These are phyloP conservation scores for Byssochlamys sp. DNA, from an alignment of 2,329 filamentous ascomycete species.

Conservation along the genomic window DNA sequence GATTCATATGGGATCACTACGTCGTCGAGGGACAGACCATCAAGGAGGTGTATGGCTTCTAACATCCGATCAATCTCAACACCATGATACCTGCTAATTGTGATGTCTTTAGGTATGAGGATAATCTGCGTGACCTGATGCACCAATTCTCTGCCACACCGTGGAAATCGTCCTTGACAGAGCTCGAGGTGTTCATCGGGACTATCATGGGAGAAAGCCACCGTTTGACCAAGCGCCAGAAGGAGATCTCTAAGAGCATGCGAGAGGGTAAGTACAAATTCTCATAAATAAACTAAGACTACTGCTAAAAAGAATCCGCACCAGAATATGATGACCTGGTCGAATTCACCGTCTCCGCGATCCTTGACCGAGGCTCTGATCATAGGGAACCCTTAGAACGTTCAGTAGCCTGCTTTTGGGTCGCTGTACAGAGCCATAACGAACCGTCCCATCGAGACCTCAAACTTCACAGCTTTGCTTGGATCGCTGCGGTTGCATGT, in stretches of 20 bases:
- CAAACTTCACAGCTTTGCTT: conserved; percentile 14
- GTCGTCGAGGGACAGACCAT: conserved; percentile 7
- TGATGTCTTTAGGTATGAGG: conserved; percentile 41
- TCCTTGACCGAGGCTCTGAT: conserved; percentile 11
- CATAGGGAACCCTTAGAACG: conserved; percentile 14
- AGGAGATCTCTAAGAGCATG: conserved; percentile 15
- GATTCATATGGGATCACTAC: conserved; percentile 16
- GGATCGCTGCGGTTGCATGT: conserved; percentile 17
- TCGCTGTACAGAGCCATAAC: conserved; percentile 4
- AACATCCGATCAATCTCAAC: not conserved
- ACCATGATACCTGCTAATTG: not conserved
- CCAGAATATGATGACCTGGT: conserved; percentile 12
- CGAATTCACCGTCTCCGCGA: conserved; percentile 12
- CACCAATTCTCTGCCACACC: conserved; percentile 35
- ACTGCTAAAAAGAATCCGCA: not conserved
- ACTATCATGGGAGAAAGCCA: conserved; percentile 38
- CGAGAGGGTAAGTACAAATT: conserved; percentile 10
- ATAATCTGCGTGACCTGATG: conserved; percentile 18
- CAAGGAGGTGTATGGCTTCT: conserved; percentile 14
- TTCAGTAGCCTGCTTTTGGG: conserved; percentile 17
- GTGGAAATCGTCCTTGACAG: conserved; percentile 40
- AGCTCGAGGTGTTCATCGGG: conserved; percentile 50
- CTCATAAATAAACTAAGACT: not conserved
- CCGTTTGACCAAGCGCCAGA: conserved; percentile 13
- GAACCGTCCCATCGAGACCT: not conserved